Evolutionary conservation across 257 asterid genomes (phyloP), one percentile per base, ranked within the genome.

Genomic region (Solanum bukasovii): DNA sequence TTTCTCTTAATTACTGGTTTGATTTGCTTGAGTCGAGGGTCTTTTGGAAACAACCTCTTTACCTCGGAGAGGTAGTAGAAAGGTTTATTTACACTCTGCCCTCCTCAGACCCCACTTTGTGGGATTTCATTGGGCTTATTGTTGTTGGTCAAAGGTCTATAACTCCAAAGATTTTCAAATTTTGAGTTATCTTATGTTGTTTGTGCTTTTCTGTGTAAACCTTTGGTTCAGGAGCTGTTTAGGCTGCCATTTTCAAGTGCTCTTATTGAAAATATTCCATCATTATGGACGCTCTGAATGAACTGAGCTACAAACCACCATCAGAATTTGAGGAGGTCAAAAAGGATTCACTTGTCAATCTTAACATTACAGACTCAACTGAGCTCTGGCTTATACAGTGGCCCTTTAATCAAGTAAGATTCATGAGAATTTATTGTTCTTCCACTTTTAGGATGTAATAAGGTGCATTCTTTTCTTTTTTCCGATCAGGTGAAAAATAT

Each of bases 311-410:
- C 90, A 89, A 88, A 73, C 96, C 94, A n/a, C 92, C 92, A 0
- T 8, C 82, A 34, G 95, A 89, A n/a, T 94, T 93, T 87, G 91
- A 88, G 81, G 93, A 92, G 90, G 93, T 93, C 77, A 88, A 87
- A 61, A 94, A 77, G 87, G 94, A 92, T 68, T 89, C 96, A 8
- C 95, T 95, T 5, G 14, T 93, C 67, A 94, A 93, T 61, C 89
- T 93, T 42, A 59, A 92, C 18, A 61, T 88, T 29, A 88, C 89
- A 0, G 96, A 94, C 89, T 92, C 98, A 2, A 93, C 94, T 1
- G 98, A 95, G 91, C 93, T 95, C 14, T 95, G 98, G 96, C 98
- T 94, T 65, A 86, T 95, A 61, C 98, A 95, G 21, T 93, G 94
- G 95, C 98, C 98, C 11, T 68, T 88, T 81, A 91, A 91, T 91